These are phyloP conservation scores for Hippophae rhamnoides DNA, from an alignment of 306 rosid genomes.

Conservation along the genomic window DNA sequence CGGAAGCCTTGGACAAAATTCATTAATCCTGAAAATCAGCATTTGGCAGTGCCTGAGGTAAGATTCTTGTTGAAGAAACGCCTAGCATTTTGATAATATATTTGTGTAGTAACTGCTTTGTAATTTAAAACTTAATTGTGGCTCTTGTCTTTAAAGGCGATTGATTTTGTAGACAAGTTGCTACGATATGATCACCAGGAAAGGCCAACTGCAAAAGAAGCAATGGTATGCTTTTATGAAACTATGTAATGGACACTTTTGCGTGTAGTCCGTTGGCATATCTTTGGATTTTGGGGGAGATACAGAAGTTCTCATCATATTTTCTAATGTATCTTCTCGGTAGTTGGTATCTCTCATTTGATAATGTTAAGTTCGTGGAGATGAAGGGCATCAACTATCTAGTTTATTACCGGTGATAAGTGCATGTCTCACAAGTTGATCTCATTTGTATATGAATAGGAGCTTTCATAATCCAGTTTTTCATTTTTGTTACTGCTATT, in stretches of 20 bases:
- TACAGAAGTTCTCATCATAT: too few relatives aligned
- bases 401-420: too few relatives aligned
- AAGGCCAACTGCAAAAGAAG: conserved; percentile 91
- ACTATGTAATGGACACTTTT: not conserved
- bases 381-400: too few relatives aligned
- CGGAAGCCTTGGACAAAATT: conserved; percentile 86
- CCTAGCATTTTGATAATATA: conserved; percentile 4
- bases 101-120: not conserved
- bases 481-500: too few relatives aligned
- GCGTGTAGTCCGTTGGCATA: not conserved
- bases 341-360: too few relatives aligned
- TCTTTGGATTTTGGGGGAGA: not conserved
- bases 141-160: conserved; percentile 39
- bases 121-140: conserved; percentile 6
- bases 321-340: too few relatives aligned
- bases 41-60: conserved; percentile 86
- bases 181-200: conserved; percentile 88
- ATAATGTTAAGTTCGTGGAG: too few relatives aligned
- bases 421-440: too few relatives aligned
- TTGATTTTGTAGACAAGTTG: conserved; percentile 79
- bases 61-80: too few relatives aligned
- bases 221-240: conserved; percentile 47
- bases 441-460: too few relatives aligned
- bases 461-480: too few relatives aligned
- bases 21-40: conserved; percentile 71